Percentiles rank a stretch among this genome's conserved stretches.
Evolutionary conservation across 1,139 yeast species (phyloP).

Genomic region (Waltiozyma solani): DNA sequence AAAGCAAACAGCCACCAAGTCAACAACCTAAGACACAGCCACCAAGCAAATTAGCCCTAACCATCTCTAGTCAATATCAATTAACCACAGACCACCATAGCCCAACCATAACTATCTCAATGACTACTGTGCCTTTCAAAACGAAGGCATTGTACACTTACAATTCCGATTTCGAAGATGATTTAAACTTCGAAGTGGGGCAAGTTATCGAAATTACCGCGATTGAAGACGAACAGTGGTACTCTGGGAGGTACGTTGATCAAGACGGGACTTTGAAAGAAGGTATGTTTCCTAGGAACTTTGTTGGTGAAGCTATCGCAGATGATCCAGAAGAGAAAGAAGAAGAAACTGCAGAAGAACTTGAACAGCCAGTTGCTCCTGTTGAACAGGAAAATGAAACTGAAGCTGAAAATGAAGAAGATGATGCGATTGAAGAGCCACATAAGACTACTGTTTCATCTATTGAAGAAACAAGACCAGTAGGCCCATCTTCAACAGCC

Average conservation of each 20-base stretch:
- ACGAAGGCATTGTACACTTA: slow-evolving; percentile 67
- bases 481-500: neutral
- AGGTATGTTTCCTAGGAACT: slow-evolving; percentile 87
- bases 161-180: slow-evolving; percentile 76
- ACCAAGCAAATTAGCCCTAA: too few species aligned
- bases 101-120: too few species aligned
- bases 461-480: neutral
- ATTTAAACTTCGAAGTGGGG: slow-evolving; percentile 58
- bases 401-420: slow-evolving; percentile 1
- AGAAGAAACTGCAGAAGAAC: slow-evolving; percentile 1
- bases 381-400: neutral
- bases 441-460: neutral
- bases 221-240: slow-evolving; percentile 90
- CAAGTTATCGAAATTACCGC: slow-evolving; percentile 65
- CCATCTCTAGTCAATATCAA: too few species aligned
- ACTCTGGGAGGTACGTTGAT: slow-evolving; percentile 52
- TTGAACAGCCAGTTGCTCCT: neutral
- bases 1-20: too few species aligned
- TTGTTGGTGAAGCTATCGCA: slow-evolving; percentile 35
- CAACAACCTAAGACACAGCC: too few species aligned
- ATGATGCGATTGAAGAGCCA: slow-evolving; percentile 1
- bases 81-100: too few species aligned
- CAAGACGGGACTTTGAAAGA: slow-evolving; percentile 24
- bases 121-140: too few species aligned
- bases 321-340: neutral